These are phyloP conservation scores for Auriscalpium orientale DNA, from an alignment of 768 basidiomycete genomes.

Conservation along the genomic window DNA sequence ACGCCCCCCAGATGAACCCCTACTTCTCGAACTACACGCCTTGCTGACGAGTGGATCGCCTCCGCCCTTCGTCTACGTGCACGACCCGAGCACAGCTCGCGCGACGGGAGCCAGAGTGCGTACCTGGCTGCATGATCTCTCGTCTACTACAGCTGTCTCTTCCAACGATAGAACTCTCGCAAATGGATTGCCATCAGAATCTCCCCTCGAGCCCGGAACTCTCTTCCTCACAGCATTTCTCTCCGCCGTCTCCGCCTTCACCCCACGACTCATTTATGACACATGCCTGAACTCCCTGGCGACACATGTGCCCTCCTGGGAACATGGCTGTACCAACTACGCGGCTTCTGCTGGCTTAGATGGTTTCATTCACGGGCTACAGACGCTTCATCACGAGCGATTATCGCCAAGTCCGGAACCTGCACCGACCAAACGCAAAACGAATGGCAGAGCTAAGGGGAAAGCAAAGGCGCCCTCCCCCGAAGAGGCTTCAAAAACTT, in stretches of 20 bases:
- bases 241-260: slow-evolving; percentile 48
- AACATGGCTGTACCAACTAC: slow-evolving; percentile 58
- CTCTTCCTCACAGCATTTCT: no score
- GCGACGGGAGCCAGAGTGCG: slow-evolving; percentile 23
- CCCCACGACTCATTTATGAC: slow-evolving; percentile 58
- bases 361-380: slow-evolving; percentile 61
- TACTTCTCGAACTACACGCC: slow-evolving; percentile 10
- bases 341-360: slow-evolving; percentile 45
- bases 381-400: slow-evolving; percentile 26
- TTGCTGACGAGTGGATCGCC: slow-evolving; percentile 31
- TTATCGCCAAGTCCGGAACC: neutral
- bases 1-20: no score
- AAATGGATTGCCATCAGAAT: no score
- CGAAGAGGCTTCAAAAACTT: neutral
- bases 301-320: slow-evolving; percentile 49
- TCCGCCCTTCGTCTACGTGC: slow-evolving; percentile 63
- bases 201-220: no score
- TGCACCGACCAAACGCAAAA: slow-evolving; percentile 7
- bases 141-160: neutral
- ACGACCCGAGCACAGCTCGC: slow-evolving; percentile 45
- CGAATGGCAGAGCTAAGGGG: slow-evolving; percentile 22
- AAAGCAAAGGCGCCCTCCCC: slow-evolving; percentile 23
- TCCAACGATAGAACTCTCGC: slow-evolving; percentile 14
- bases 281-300: slow-evolving; percentile 54
- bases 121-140: no score